phyloP scores from a whole-genome alignment of 1,284 basidiomycete species.

The Tilletia indica region DNA sequence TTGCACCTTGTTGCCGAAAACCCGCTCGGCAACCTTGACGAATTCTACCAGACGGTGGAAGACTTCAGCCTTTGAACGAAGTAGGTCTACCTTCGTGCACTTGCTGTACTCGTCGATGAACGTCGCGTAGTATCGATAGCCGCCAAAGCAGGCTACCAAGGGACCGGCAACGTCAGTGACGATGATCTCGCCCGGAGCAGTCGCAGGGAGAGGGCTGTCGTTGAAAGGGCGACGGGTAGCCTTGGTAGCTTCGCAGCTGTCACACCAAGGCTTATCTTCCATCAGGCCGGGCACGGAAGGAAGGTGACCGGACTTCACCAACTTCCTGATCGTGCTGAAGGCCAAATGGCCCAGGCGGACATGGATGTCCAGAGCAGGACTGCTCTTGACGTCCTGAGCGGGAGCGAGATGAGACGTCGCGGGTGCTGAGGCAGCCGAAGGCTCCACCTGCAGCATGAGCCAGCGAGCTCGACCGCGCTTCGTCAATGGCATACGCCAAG shows the following conservation, averaged over 20 bases:
- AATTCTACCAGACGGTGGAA: neutral
- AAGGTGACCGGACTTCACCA: neutral
- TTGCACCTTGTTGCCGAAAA: neutral
- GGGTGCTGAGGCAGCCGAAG: too few relatives aligned
- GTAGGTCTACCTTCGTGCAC: neutral
- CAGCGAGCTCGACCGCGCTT: too few relatives aligned
- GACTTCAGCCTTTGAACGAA: neutral
- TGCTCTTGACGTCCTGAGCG: too few relatives aligned
- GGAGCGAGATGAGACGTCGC: too few relatives aligned
- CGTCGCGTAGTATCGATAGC: neutral
- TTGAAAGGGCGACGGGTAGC: neutral
- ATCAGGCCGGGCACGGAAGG: neutral
- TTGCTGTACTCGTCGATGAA: neutral
- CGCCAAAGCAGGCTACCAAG: neutral
- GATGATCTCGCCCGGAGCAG: neutral
- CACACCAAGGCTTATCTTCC: neutral
- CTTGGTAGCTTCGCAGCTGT: constrained; percentile 6
- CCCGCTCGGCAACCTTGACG: neutral
- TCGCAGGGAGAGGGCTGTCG: neutral
- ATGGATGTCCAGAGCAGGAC: too few relatives aligned
- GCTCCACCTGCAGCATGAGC: too few relatives aligned
- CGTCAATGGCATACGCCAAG: too few relatives aligned
- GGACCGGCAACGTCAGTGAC: neutral
- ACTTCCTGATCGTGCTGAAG: constrained; percentile 5
- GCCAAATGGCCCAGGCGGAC: too few relatives aligned